phyloP scores from a whole-genome alignment of 75 land plant genomes.

The Pseudotsuga menziesii region DNA sequence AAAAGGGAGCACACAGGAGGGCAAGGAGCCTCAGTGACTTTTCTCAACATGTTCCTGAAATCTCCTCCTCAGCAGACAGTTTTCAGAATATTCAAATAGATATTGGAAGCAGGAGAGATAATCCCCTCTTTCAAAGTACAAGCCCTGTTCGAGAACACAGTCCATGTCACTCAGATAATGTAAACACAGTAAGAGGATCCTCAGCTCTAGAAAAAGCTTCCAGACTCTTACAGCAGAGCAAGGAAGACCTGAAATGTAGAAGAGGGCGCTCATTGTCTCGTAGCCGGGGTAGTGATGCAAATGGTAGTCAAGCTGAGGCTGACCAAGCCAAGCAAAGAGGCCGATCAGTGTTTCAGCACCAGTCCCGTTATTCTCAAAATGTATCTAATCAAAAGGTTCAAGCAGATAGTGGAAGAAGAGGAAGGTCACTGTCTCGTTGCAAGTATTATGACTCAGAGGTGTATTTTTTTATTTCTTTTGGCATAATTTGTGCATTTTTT shows the following conservation, averaged over 20 bases:
- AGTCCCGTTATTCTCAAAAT: slow-evolving; percentile 3
- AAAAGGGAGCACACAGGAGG: slow-evolving; percentile 14
- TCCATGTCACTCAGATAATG: neutral
- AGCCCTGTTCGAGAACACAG: slow-evolving; percentile 3
- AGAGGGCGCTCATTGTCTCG: slow-evolving; percentile 6
- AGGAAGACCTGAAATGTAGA: neutral
- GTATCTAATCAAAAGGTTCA: slow-evolving; percentile 23
- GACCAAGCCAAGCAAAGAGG: slow-evolving; percentile 17
- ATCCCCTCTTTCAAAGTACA: slow-evolving; percentile 32
- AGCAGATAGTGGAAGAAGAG: slow-evolving; percentile 19
- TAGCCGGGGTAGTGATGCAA: neutral
- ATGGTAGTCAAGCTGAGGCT: neutral
- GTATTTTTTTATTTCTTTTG: slow-evolving; percentile 6
- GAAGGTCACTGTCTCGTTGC: slow-evolving; percentile 21
- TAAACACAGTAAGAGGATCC: neutral
- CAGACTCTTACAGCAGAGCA: neutral
- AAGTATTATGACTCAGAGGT: slow-evolving; percentile 28
- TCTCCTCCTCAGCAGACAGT: neutral
- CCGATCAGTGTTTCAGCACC: slow-evolving; percentile 17
- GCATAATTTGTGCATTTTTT: slow-evolving; percentile 17
- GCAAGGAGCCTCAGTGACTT: slow-evolving; percentile 31
- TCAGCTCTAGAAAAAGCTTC: neutral
- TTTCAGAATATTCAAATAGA: slow-evolving; percentile 16
- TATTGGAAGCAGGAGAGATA: slow-evolving; percentile 23
- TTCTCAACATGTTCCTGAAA: neutral